Percentiles rank a stretch among this genome's conserved stretches.
Evolutionary conservation across 2,329 filamentous ascomycete species (phyloP).

Genomic region (Diaporthe caulivora): DNA sequence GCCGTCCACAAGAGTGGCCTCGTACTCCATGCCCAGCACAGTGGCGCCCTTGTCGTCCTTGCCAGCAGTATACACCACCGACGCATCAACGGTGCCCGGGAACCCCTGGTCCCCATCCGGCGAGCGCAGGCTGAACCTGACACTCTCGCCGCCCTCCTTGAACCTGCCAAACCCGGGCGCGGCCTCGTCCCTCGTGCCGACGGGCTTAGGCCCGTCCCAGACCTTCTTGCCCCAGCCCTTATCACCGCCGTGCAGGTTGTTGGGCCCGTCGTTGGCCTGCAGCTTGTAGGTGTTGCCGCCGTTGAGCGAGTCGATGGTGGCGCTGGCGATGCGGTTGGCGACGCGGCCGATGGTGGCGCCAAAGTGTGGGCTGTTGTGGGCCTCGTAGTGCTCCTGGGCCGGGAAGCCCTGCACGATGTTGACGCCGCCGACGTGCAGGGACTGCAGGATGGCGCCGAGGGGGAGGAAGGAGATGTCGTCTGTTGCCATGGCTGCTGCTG

Average conservation of each 20-base stretch:
- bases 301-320: conserved; percentile 80
- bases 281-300: conserved; percentile 75
- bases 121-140: conserved; percentile 76
- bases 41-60: conserved; percentile 71
- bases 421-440: conserved; percentile 79
- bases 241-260: conserved; percentile 79
- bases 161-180: conserved; percentile 47
- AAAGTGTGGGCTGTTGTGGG: conserved; percentile 84
- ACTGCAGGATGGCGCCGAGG: conserved; percentile 83
- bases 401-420: conserved; percentile 94
- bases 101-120: conserved; percentile 90
- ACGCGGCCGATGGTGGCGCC: conserved; percentile 92
- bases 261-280: conserved; percentile 80
- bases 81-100: conserved; percentile 84
- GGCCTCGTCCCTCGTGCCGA: conserved; percentile 60
- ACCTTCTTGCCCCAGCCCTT: conserved; percentile 85
- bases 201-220: conserved; percentile 78
- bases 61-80: conserved; percentile 82
- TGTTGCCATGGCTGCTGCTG: conserved; percentile 50
- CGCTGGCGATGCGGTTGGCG: conserved; percentile 84
- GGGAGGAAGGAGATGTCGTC: conserved; percentile 76
- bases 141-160: conserved; percentile 71
- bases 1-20: conserved; percentile 82
- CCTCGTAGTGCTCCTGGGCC: conserved; percentile 78
- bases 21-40: conserved; percentile 88